These are phyloP conservation scores for Vigna nakashimae DNA, from an alignment of 306 rosid species.

Conservation along the genomic window DNA sequence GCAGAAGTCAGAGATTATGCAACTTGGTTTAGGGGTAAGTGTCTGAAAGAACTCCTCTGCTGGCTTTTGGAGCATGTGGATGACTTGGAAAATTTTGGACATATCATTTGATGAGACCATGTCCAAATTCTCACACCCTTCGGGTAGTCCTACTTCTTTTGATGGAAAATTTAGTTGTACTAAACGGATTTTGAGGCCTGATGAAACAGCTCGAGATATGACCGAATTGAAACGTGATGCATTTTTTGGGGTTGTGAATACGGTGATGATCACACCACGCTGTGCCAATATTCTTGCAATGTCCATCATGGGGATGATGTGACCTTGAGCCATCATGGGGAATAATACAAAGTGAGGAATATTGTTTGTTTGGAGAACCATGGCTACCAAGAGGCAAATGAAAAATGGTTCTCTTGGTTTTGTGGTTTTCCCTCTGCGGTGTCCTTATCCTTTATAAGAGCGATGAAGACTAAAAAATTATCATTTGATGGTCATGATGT, in stretches of 20 bases:
- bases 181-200: conserved; percentile 42
- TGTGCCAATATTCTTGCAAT: conserved; percentile 54
- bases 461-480: not conserved
- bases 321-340: conserved; percentile 54
- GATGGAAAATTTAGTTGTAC: conserved; percentile 41
- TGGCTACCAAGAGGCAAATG: conserved; percentile 12
- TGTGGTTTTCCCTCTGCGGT: not conserved
- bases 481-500: not conserved
- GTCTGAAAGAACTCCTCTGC: conserved; percentile 33
- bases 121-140: conserved; percentile 3
- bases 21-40: conserved; percentile 51
- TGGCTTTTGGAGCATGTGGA: not conserved
- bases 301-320: conserved; percentile 53
- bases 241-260: conserved; percentile 56
- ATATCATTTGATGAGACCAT: not conserved
- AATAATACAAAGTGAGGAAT: conserved; percentile 44
- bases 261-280: conserved; percentile 48
- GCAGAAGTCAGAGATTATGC: conserved; percentile 8
- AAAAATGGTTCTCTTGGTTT: not conserved
- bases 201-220: conserved; percentile 43
- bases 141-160: conserved; percentile 57
- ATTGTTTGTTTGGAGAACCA: conserved; percentile 43
- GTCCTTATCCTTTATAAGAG: too few species aligned
- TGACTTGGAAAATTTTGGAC: not conserved
- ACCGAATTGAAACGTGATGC: conserved; percentile 46